A percentile compares a stretch with the other conserved stretches of the same genome.
phyloP scores from a whole-genome alignment of 495 filamentous ascomycete species.

The Daldinia caldariorum region DNA sequence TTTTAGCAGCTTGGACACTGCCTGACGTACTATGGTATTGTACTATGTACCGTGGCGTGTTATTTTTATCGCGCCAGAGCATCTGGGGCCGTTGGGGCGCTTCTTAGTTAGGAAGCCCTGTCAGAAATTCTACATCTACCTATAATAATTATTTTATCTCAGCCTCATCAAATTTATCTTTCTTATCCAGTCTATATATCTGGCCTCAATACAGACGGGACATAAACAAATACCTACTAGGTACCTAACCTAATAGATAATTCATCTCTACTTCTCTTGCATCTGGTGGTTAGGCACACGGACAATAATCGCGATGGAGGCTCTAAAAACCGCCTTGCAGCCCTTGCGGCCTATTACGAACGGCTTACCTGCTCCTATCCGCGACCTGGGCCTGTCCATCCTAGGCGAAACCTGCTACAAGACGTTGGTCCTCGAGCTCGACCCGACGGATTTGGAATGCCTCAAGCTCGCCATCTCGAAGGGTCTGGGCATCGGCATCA shows the following conservation, averaged over 20 bases:
- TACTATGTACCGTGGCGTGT: conserved; percentile 22
- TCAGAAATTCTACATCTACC: too few relatives aligned
- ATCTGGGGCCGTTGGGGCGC: too few relatives aligned
- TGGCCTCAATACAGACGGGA: conserved; percentile 9
- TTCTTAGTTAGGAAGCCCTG: conserved; percentile 9
- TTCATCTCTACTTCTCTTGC: neutral
- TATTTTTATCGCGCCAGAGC: conserved; percentile 27
- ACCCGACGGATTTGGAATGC: conserved; percentile 76
- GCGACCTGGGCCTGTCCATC: conserved; percentile 77
- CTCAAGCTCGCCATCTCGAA: conserved; percentile 90
- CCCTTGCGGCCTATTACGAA: conserved; percentile 83
- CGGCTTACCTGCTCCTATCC: conserved; percentile 80
- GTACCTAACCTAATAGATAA: too few relatives aligned
- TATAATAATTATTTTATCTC: conserved; percentile 7
- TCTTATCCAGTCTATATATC: conserved; percentile 3
- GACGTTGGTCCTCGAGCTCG: conserved; percentile 80
- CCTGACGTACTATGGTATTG: neutral
- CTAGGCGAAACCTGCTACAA: conserved; percentile 87
- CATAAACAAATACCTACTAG: neutral
- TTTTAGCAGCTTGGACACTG: neutral
- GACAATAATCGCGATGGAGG: conserved; percentile 53
- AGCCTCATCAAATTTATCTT: conserved; percentile 22
- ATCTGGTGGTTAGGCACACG: neutral
- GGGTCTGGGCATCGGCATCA: conserved; percentile 89
- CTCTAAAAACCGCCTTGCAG: conserved; percentile 72